Conservation (phyloP, 1,284 basidiomycete species). For the Rhodotorula sp. region DNA sequence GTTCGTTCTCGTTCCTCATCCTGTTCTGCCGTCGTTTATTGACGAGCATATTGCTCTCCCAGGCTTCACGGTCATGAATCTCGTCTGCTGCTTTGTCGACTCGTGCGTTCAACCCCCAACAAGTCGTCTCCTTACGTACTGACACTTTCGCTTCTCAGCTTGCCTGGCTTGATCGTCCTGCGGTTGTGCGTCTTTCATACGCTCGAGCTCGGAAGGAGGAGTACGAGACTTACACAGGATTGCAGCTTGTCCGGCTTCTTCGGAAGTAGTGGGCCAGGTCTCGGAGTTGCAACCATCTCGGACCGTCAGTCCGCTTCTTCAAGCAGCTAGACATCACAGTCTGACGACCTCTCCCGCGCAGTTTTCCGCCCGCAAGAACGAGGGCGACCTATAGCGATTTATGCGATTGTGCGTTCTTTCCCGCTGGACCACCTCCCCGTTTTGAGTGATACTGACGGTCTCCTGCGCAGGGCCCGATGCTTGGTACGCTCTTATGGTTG, state of each 20-base stretch:
- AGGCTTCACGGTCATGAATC: conserved; percentile 44
- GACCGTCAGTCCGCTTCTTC: conserved; percentile 36
- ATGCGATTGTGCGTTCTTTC: conserved; percentile 41
- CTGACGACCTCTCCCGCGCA: no score
- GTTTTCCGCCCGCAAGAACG: conserved; percentile 46
- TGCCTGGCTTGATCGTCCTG: conserved; percentile 46
- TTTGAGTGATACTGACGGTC: no score
- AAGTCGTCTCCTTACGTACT: no score
- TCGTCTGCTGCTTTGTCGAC: conserved; percentile 6
- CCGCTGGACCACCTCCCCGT: no score
- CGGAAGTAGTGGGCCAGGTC: conserved; percentile 47
- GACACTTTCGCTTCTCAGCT: conserved; percentile 36
- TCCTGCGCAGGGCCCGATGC: conserved; percentile 6
- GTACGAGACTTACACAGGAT: neutral
- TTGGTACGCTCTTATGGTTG: no score
- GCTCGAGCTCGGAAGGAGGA: no score
- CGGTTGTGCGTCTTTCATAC: conserved; percentile 42
- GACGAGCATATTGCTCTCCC: conserved; percentile 37
- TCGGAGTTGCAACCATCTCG: conserved; percentile 50
- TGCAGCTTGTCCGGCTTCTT: conserved; percentile 47
- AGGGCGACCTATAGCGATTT: conserved; percentile 48
- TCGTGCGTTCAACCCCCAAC: neutral
- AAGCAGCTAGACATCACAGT: no score
- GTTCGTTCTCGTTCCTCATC: conserved; percentile 4
- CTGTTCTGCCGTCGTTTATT: conserved; percentile 48